phyloP scores from a whole-genome alignment of 768 basidiomycete genomes.

The Paxillus ammoniavirescens region DNA sequence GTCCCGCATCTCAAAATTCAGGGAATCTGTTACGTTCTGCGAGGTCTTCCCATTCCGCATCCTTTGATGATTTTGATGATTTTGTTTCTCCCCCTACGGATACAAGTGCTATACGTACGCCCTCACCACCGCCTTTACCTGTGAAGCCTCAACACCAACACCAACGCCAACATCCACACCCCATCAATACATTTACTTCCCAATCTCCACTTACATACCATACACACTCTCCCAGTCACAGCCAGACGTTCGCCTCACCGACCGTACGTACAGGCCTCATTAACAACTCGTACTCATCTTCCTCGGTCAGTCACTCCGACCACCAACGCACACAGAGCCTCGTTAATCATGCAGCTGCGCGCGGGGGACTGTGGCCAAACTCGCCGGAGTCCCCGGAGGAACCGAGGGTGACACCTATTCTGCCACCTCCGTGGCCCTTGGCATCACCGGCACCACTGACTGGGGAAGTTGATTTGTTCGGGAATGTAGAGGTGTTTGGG shows the following conservation, averaged over 20 bases:
- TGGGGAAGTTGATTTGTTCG: constrained; percentile 17
- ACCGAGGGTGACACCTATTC: constrained; percentile 28
- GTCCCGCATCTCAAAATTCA: constrained; percentile 21
- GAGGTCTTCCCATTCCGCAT: constrained; percentile 22
- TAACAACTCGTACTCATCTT: constrained; percentile 3
- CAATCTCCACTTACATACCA: constrained; percentile 13
- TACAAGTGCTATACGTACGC: constrained; percentile 32
- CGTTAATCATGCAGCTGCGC: constrained; percentile 54
- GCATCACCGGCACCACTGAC: neutral
- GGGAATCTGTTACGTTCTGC: constrained; percentile 19
- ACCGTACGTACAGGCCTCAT: constrained; percentile 15
- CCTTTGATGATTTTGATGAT: constrained; percentile 48
- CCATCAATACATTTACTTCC: constrained; percentile 11
- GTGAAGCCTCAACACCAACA: constrained; percentile 26
- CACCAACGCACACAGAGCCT: constrained; percentile 59
- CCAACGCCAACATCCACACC: constrained; percentile 4
- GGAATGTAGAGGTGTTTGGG: constrained; percentile 5
- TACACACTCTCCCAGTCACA: constrained; percentile 19
- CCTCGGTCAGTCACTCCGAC: constrained; percentile 38
- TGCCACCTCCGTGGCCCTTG: constrained; percentile 23
- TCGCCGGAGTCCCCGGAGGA: constrained; percentile 8
- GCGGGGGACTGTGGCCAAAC: constrained; percentile 42
- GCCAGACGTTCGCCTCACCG: constrained; percentile 12
- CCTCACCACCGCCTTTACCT: constrained; percentile 47
- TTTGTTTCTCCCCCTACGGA: constrained; percentile 37